Evolutionary conservation across 805 yeast species (phyloP).

Genomic region (Schizosaccharomyces pombe): ASM294v3 CU329670.1:729001-729500

Average conservation of each 20-base stretch:
- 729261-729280: neutral
- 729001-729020: neutral
- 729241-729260: neutral
- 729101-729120: neutral
- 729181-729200: neutral
- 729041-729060: neutral
- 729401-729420: neutral
- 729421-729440: neutral
- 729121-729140: neutral
- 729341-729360: neutral
- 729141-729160: neutral
- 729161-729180: neutral
- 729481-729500: neutral
- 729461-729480: neutral
- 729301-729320: neutral
- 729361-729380: neutral
- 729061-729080: neutral
- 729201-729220: neutral
- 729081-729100: neutral
- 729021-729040: neutral
- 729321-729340: neutral
- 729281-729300: neutral
- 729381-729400: neutral
- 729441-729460: neutral
- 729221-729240: neutral